Conservation (phyloP, 2,329 filamentous ascomycete genomes). For the Aspergillus eucalypticola region DNA sequence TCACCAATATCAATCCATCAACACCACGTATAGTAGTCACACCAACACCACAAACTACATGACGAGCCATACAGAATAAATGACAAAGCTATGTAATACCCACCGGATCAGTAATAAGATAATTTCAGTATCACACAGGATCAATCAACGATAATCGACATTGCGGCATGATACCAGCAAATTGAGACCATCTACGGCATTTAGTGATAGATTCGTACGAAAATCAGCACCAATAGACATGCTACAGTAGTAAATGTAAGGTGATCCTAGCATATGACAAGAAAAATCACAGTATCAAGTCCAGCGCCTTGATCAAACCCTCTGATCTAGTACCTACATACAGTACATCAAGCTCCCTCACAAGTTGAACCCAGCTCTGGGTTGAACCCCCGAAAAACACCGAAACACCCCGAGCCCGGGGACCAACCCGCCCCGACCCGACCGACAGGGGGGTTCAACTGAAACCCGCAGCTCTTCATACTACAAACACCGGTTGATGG, state of each 20-base stretch:
- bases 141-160: not conserved
- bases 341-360: not conserved
- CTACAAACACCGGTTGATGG: not conserved
- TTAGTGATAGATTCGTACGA: too few relatives aligned
- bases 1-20: too few relatives aligned
- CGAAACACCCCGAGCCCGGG: not conserved
- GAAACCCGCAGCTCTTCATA: not conserved
- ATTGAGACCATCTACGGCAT: not conserved
- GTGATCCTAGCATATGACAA: rapidly evolving
- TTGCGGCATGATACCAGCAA: not conserved
- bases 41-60: too few relatives aligned
- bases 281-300: not conserved
- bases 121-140: not conserved
- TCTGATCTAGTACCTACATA: not conserved
- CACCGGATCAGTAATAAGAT: not conserved
- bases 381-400: not conserved
- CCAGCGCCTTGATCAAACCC: not conserved
- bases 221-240: too few relatives aligned
- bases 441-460: not conserved
- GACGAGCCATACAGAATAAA: too few relatives aligned
- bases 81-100: too few relatives aligned
- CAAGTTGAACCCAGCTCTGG: not conserved
- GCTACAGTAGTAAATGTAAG: not conserved
- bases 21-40: too few relatives aligned
- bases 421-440: not conserved